Evolutionary conservation across 768 basidiomycete species (phyloP), one percentile per base, ranked within the genome.

Genomic region (Tulasnella sp.): DNA sequence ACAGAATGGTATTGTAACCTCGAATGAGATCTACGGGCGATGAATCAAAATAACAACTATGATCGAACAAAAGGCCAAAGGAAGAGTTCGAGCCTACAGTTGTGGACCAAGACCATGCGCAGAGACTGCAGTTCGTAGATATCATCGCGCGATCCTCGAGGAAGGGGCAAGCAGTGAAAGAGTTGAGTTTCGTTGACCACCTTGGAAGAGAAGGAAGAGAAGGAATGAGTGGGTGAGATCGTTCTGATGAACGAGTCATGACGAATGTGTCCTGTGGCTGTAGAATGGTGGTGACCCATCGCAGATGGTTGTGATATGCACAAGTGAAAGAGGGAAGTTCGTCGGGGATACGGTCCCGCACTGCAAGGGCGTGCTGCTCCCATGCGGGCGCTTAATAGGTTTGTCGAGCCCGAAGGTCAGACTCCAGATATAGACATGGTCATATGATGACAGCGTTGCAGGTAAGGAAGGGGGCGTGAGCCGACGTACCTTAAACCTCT

Each of bases 121-220:
- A 58, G 24, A 21, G 56, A 19, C 27, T 58, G 56, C 48, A 58
- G 26, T n/a, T 58, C 56, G 26, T 30, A 58, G 26, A 47, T 43
- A 45, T 58, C 23, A 30, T 58, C 47, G 23, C 27, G 26, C 42
- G 24, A 45, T 2, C 55, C 55, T 24, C 42, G 24, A 17, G 55
- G 55, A 34, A 58, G 23, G 10, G 41, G 41, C 24, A 58, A 47
- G 32, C 55, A 58, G 38, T 58, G 38, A 26, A 45, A 58, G 4
- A 58, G 55, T 21, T 58, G 53, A 43, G n/a, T n/a, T 38, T 54
- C n/a, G n/a, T n/a, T n/a, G n/a, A n/a, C n/a, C n/a, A n/a, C n/a
- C 10, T 15, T 11, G 11, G 24, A 23, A 15, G 24, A 26, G 24
- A 13, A 11, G 48, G 24, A 8, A 53, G 11, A 30, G 4, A 1